Base-by-base conservation (phyloP, 2,329 filamentous ascomycete genomes). In the Cordyceps javanica region DNA sequence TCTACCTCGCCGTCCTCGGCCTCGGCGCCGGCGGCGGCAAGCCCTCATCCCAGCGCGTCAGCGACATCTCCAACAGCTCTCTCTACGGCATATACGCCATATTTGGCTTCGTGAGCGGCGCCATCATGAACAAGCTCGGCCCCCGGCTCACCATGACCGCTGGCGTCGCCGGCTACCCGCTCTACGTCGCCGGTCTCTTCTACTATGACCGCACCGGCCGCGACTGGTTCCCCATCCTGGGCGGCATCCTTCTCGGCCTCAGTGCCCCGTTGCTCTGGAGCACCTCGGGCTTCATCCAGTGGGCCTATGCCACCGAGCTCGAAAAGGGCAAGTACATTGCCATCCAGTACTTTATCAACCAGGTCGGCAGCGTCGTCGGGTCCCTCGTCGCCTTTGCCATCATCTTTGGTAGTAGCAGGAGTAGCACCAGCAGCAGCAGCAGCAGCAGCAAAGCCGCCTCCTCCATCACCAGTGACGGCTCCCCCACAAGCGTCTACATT, bases 231-330 rank as follows among this genome's bases (percentile, higher is more conserved):
- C 39, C 60, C 16, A 34, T 60, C 62, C 89, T 90, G 63, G 82
- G 87, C 9, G 88, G 88, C 62, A 83, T 82, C 25, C 77, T 88
- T 58, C 81, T 90, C 9, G 61, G 61, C 16, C 42, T 62, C 42
- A 38, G 30, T 19, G 60, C 60, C 7, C 46, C 57, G 16, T 21
- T 62, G 23, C 21, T 59, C 11, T 59, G 57, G 57, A 19, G 39
- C 25, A 36, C 57, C 9, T 34, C 41, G 11, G 60, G 59, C 21
- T 60, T 59, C 25, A 58, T 62, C 21, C 50, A 58, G 28, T 62
- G 42, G 36, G 54, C 61, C 13, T 62, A 62, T 25, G 60, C 61
- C 13, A 56, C 55, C n/a, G 61, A 62, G 36, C 28, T 45, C 9
- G 60, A 62, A 21, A 62, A 62, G 58, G 61, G 57, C 39, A 46